Conservation (phyloP, 768 basidiomycete species). For the Calocybe cyanea region DNA sequence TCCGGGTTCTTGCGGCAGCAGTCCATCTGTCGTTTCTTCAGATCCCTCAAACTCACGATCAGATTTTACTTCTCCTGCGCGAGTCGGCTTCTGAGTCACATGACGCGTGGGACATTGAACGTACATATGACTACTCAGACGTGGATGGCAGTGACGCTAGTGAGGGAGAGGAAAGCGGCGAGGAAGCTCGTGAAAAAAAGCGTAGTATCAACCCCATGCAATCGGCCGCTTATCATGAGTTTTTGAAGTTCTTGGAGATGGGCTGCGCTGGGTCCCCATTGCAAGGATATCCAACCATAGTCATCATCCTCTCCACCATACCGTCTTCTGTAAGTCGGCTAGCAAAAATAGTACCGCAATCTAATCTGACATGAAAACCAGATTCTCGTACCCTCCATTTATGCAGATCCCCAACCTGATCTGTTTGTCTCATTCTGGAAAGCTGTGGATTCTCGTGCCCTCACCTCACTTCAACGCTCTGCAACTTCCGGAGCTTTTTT, state of each 20-base stretch:
- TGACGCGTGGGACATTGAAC: conserved; percentile 58
- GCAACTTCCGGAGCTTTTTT: conserved; percentile 62
- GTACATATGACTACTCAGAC: conserved; percentile 26
- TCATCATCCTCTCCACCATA: conserved; percentile 80
- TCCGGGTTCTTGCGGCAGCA: conserved; percentile 57
- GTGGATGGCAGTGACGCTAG: conserved; percentile 22
- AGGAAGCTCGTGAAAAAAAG: conserved; percentile 21
- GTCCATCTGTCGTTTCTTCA: conserved; percentile 66
- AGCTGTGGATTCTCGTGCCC: conserved; percentile 65
- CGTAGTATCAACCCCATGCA: conserved; percentile 6
- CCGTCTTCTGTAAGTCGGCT: conserved; percentile 52
- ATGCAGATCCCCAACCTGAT: conserved; percentile 32
- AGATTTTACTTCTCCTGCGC: conserved; percentile 46
- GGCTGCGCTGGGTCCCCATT: conserved; percentile 79
- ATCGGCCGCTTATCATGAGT: conserved; percentile 60
- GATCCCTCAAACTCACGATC: conserved; percentile 43
- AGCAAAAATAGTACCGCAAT: neutral
- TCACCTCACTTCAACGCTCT: conserved; percentile 52
- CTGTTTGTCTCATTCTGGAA: conserved; percentile 83
- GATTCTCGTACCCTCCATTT: conserved; percentile 25
- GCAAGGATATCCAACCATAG: conserved; percentile 77
- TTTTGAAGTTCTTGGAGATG: conserved; percentile 72
- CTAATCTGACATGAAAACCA: conserved; percentile 11
- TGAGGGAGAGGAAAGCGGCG: conserved; percentile 31
- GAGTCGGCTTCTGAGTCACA: conserved; percentile 47